Base-by-base conservation (phyloP, 2,329 filamentous ascomycete genomes). In the Biscogniauxia mediterranea region DNA sequence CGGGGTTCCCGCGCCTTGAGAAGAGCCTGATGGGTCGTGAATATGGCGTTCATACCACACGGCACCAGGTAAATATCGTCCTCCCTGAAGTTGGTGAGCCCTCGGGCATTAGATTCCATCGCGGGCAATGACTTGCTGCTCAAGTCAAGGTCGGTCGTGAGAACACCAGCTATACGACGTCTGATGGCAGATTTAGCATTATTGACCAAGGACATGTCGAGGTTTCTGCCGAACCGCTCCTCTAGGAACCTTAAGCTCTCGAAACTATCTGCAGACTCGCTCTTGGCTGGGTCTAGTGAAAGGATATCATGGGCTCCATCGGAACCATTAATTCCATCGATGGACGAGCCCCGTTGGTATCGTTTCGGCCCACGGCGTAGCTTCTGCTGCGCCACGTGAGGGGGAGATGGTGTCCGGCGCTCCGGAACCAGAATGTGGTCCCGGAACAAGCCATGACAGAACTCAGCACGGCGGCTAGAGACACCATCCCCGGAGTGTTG, bases 21-120 rank as follows among this genome's bases (percentile, higher is more conserved):
- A 56, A 97, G 79, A 52, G 85, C 86, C 55, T 89, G 87, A 73
- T 99, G 95, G 0, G 91, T 84, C 68, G 92, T 92, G 79, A 92
- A 99, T 52, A 99, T 97, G 56, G 94, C 88, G 71, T 92, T 97
- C 93, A 99, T 99, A 46, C 95, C 95, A 50, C 85, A 89, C 0
- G 94, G 91, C 59, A 90, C 94, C 0, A 99, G 83, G 71, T 92
- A 96, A 42, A 99, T 90, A 73, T 99, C 94, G 21, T 91, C 86
- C 73, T 96, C 92, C 1, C 86, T 86, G 56, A 97, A 88, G 23
- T 85, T 88, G 11, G 83, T 80, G 2, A 89, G 79, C 21, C 85
- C 84, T 55, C 85, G 79, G 5, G 79, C 77, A 69, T 84, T 84
- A 11, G 76, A 74, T 52, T 75, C 73, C 70, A 79, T 79, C 15